Evolutionary conservation across 176 grass and related monocot species (phyloP).

Genomic region (Zea mays): Zm-B73-REFERENCE-NAM-5.0 NC_050097.1:181216001-181216500

Average conservation of each 20-base stretch:
- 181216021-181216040: constrained; percentile 72
- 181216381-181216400: not conserved
- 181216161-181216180: constrained; percentile 85
- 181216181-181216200: constrained; percentile 51
- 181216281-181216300: constrained; percentile 36
- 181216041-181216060: constrained; percentile 39
- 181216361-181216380: not conserved
- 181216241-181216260: not conserved
- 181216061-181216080: constrained; percentile 29
- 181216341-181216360: constrained; percentile 15
- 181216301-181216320: constrained; percentile 63
- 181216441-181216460: not conserved
- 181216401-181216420: not conserved
- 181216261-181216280: constrained; percentile 37
- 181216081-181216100: constrained; percentile 17
- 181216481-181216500: too few species aligned
- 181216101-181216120: constrained; percentile 91
- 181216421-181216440: not conserved
- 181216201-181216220: constrained; percentile 69
- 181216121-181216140: constrained; percentile 71
- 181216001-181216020: constrained; percentile 90
- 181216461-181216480: too few species aligned
- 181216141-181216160: constrained; percentile 80
- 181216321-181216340: constrained; percentile 70
- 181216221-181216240: constrained; percentile 46